Conservation (phyloP, 2,329 filamentous ascomycete species). For the Botrytis hyacinthi region DNA sequence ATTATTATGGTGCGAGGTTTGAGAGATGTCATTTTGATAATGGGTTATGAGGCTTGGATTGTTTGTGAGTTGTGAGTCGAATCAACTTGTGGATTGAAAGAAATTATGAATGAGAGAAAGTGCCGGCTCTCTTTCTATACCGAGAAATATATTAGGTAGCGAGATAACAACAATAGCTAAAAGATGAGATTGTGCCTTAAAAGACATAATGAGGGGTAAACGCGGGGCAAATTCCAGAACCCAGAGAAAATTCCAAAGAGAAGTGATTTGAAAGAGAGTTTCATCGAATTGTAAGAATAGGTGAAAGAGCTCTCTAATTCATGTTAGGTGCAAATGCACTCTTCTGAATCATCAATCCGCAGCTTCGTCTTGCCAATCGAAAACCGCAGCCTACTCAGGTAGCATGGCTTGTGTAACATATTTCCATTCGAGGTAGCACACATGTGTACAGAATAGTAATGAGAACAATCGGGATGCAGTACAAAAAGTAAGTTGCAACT, state of each 20-base stretch:
- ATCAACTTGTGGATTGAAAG: background rate
- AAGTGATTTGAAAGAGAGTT: background rate
- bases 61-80: background rate
- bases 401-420: background rate
- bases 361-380: background rate
- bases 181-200: background rate
- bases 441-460: background rate
- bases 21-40: slow-evolving; percentile 3
- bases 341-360: background rate
- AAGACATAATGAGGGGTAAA: background rate
- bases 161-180: background rate
- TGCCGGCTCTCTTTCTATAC: background rate
- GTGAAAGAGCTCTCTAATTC: background rate
- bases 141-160: background rate
- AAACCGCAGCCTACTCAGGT: too few relatives aligned
- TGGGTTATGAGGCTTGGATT: background rate
- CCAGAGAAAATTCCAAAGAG: background rate
- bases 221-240: background rate
- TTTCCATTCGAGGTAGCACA: background rate
- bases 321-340: background rate
- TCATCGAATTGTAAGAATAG: background rate
- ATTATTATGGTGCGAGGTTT: slow-evolving; percentile 13
- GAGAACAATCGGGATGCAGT: background rate
- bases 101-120: background rate
- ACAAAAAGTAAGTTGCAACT: background rate